Evolutionary conservation across 2,329 filamentous ascomycete genomes (phyloP).

Genomic region (Cladorrhinum sp.): DNA sequence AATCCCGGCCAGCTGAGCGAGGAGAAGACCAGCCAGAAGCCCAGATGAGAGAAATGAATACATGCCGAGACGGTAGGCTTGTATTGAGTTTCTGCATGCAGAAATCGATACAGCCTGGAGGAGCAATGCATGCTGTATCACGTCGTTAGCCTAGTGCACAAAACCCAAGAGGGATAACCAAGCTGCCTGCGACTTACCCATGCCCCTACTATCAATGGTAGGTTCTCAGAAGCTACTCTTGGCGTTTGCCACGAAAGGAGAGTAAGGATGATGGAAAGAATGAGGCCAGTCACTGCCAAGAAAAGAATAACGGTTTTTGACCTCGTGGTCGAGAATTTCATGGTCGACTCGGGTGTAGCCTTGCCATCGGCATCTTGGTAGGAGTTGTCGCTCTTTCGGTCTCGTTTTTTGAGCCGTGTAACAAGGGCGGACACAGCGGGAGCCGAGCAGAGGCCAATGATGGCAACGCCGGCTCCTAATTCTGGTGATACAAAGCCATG

Average conservation of each 20-base stretch:
- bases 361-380: constrained; percentile 70
- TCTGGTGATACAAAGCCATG: constrained; percentile 29
- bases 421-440: constrained; percentile 31
- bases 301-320: constrained; percentile 55
- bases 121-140: constrained; percentile 46
- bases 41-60: constrained; percentile 49
- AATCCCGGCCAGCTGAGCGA: constrained; percentile 45
- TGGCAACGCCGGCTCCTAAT: constrained; percentile 28
- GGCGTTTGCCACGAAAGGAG: constrained; percentile 47
- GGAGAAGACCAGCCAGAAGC: constrained; percentile 41
- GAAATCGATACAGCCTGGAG: constrained; percentile 51
- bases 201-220: constrained; percentile 54
- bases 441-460: constrained; percentile 31
- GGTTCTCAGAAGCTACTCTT: constrained; percentile 51
- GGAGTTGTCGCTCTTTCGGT: constrained; percentile 37
- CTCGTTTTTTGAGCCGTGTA: constrained; percentile 27
- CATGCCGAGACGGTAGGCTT: constrained; percentile 52
- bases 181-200: constrained; percentile 58
- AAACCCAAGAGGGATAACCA: constrained; percentile 16
- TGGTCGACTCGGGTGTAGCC: constrained; percentile 61
- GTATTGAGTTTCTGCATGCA: constrained; percentile 47
- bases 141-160: constrained; percentile 10
- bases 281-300: constrained; percentile 52
- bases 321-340: constrained; percentile 58
- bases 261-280: constrained; percentile 54